Evolutionary conservation across 2,329 filamentous ascomycete species (phyloP).

Genomic region (Calycina marina): DNA sequence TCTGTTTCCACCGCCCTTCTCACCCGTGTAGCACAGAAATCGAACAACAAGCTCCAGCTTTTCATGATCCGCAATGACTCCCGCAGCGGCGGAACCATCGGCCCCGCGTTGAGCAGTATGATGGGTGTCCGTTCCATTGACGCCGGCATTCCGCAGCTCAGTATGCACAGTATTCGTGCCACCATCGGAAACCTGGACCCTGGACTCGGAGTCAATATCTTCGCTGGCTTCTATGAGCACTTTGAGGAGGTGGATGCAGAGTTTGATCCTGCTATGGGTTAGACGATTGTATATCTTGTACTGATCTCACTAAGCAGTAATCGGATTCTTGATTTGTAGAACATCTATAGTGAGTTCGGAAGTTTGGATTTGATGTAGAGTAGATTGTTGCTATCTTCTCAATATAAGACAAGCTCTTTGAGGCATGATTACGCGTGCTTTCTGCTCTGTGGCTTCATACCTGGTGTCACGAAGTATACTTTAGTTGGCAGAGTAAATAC

Average conservation of each 20-base stretch:
- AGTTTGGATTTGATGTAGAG: too few species aligned
- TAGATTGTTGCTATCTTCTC: too few species aligned
- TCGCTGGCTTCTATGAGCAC: slow-evolving; percentile 76
- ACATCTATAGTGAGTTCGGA: too few species aligned
- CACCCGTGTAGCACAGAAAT: slow-evolving; percentile 61
- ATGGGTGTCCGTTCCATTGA: slow-evolving; percentile 77
- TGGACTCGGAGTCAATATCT: slow-evolving; percentile 73
- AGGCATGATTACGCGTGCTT: too few species aligned
- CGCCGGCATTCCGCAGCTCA: slow-evolving; percentile 78
- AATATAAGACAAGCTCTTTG: too few species aligned
- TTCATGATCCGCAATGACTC: slow-evolving; percentile 95
- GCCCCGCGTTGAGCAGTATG: slow-evolving; percentile 68
- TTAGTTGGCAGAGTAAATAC: too few species aligned
- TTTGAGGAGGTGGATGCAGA: slow-evolving; percentile 77
- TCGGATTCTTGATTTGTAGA: too few species aligned
- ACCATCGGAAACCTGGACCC: slow-evolving; percentile 79
- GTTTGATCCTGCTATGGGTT: slow-evolving; percentile 34
- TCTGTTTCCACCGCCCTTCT: slow-evolving; percentile 71
- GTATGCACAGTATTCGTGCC: slow-evolving; percentile 86
- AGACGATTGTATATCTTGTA: too few species aligned
- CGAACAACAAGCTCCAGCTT: slow-evolving; percentile 57
- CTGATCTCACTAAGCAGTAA: too few species aligned
- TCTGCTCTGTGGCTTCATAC: too few species aligned
- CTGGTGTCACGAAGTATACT: too few species aligned
- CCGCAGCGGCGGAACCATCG: slow-evolving; percentile 84